Evolutionary conservation across 2,329 filamentous ascomycete species (phyloP).

Genomic region (Neophaeococcomyces mojaviensis): DNA sequence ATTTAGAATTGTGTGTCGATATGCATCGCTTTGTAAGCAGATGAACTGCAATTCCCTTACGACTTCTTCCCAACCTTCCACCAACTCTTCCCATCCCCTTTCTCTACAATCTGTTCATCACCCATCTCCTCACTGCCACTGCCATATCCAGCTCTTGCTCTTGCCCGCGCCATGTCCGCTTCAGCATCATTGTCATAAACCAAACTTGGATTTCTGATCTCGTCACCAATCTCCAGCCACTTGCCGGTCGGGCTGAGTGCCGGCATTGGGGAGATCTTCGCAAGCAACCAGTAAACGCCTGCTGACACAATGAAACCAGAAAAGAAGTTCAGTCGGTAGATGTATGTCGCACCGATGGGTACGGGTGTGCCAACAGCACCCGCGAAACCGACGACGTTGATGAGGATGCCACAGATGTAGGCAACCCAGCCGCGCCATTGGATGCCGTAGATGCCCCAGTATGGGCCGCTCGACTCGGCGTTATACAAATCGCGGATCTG

Average conservation of each 20-base stretch:
- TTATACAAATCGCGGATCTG: slow-evolving; percentile 74
- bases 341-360: slow-evolving; percentile 70
- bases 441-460: slow-evolving; percentile 67
- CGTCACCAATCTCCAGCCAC: slow-evolving; percentile 7
- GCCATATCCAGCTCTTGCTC: neutral
- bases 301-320: slow-evolving; percentile 67
- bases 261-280: slow-evolving; percentile 62
- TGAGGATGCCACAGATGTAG: slow-evolving; percentile 66
- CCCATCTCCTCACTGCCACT: too few species aligned
- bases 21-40: too few species aligned
- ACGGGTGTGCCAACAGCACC: slow-evolving; percentile 66
- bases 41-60: too few species aligned
- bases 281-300: slow-evolving; percentile 61
- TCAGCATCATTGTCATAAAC: slow-evolving; percentile 3
- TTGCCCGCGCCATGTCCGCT: neutral
- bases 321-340: slow-evolving; percentile 91
- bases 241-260: slow-evolving; percentile 51
- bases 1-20: too few species aligned
- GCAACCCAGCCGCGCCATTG: slow-evolving; percentile 78
- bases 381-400: slow-evolving; percentile 88
- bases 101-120: slow-evolving; percentile 1
- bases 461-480: slow-evolving; percentile 53
- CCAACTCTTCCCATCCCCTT: neutral
- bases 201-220: slow-evolving; percentile 8
- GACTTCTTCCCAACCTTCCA: slow-evolving; percentile 4